Percentiles rank a stretch among this genome's conserved stretches.
Evolutionary conservation across 352 stramenopile species (phyloP).

Genomic region (Phytophthora citrophthora): DNA sequence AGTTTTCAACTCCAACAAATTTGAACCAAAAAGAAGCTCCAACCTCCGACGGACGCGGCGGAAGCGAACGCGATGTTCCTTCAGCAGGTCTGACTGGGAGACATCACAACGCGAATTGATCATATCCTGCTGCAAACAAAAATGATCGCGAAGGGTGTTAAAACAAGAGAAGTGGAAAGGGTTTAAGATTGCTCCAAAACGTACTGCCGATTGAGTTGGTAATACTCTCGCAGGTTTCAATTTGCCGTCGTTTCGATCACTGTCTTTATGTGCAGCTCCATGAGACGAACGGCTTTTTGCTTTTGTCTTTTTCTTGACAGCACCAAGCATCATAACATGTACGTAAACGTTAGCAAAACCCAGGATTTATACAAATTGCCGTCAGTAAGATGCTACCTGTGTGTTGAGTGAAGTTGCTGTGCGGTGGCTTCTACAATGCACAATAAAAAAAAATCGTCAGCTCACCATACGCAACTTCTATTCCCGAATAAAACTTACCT

Average conservation of each 20-base stretch:
- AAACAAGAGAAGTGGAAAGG: neutral
- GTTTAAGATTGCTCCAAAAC: neutral
- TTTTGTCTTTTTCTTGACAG: conserved; percentile 19
- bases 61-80: conserved; percentile 71
- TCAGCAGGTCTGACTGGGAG: conserved; percentile 63
- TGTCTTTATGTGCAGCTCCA: conserved; percentile 32
- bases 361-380: neutral
- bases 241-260: conserved; percentile 17
- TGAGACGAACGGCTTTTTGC: neutral
- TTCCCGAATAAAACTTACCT: conserved; percentile 11
- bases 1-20: neutral
- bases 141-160: conserved; percentile 3
- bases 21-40: neutral
- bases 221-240: conserved; percentile 1
- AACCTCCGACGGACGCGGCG: conserved; percentile 62
- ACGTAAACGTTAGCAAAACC: neutral
- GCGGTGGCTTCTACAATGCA: conserved; percentile 15
- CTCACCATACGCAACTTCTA: neutral
- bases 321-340: conserved; percentile 1
- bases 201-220: conserved; percentile 11
- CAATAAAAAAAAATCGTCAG: conserved; percentile 1
- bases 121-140: conserved; percentile 48
- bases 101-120: conserved; percentile 73
- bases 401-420: neutral
- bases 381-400: conserved; percentile 5